These are phyloP conservation scores for Penicillium sp. DNA, from an alignment of 2,329 filamentous ascomycete species.

Conservation along the genomic window DNA sequence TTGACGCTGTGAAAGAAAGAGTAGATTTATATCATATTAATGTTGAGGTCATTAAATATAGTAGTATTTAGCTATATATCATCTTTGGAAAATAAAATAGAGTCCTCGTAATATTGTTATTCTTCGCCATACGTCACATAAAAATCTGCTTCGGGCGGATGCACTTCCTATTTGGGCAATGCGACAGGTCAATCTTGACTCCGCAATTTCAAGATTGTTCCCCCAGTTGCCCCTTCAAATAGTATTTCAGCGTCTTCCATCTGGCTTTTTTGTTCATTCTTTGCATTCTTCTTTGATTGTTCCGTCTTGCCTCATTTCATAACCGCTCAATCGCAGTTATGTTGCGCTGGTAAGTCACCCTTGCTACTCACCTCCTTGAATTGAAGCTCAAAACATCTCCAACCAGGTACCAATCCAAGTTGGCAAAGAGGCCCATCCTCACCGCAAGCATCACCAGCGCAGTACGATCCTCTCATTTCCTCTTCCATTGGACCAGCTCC, in stretches of 20 bases:
- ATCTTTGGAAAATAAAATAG: background rate
- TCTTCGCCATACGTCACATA: background rate
- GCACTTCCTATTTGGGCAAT: slow-evolving; percentile 14
- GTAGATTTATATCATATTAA: background rate
- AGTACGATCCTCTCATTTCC: slow-evolving; percentile 37
- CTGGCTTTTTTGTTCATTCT: slow-evolving; percentile 1
- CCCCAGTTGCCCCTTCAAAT: slow-evolving; percentile 2
- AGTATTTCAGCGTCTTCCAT: background rate
- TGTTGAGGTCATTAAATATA: background rate
- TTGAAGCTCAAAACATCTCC: slow-evolving; percentile 14
- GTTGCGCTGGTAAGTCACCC: slow-evolving; percentile 36
- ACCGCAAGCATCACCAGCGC: slow-evolving; percentile 90
- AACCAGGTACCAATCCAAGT: slow-evolving; percentile 76
- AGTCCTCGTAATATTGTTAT: background rate
- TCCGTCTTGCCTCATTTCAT: background rate
- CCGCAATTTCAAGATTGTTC: slow-evolving; percentile 26
- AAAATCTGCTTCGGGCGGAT: slow-evolving; percentile 14
- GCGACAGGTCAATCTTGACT: slow-evolving; percentile 12
- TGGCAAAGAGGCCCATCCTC: slow-evolving; percentile 77
- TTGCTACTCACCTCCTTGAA: slow-evolving; percentile 7
- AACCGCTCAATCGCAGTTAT: slow-evolving; percentile 19
- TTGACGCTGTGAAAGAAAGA: background rate
- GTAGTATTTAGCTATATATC: background rate
- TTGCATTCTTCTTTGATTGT: slow-evolving; percentile 2
- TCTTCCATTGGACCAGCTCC: background rate